These are phyloP conservation scores for Plantago coronopus DNA, from an alignment of 305 asterid genomes.

Conservation along the genomic window DNA sequence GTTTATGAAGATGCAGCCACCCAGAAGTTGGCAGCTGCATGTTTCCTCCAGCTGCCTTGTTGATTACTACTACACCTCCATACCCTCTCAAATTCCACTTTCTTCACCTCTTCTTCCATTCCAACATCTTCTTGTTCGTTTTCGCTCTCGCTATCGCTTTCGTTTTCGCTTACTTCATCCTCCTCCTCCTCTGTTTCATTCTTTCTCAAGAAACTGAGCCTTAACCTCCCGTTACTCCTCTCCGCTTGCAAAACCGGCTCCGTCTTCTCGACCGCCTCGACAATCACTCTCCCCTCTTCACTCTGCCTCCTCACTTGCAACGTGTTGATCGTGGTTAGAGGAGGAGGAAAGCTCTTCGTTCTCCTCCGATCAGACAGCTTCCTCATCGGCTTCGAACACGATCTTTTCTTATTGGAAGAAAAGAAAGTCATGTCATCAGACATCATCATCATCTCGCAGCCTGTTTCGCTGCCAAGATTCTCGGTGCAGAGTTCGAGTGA, in stretches of 20 bases:
- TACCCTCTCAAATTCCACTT: constrained; percentile 39
- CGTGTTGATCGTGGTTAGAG: constrained; percentile 57
- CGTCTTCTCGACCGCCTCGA: constrained; percentile 60
- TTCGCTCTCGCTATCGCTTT: constrained; percentile 15
- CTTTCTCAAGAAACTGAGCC: constrained; percentile 33
- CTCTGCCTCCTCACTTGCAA: constrained; percentile 47
- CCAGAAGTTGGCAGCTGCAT: constrained; percentile 38
- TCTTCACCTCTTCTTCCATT: constrained; percentile 18
- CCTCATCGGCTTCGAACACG: neutral
- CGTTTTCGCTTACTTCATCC: constrained; percentile 14
- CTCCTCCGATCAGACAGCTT: neutral
- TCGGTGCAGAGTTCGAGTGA: constrained; percentile 72
- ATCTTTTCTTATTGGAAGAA: constrained; percentile 3
- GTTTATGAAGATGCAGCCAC: constrained; percentile 35
- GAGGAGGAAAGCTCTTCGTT: constrained; percentile 53
- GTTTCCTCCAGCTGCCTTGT: constrained; percentile 29
- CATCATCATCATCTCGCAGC: constrained; percentile 37
- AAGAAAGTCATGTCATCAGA: constrained; percentile 25
- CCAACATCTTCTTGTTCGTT: constrained; percentile 3
- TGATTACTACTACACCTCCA: constrained; percentile 38
- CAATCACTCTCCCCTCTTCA: constrained; percentile 56
- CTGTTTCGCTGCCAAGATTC: constrained; percentile 62
- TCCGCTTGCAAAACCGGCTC: constrained; percentile 51
- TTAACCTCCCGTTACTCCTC: constrained; percentile 65
- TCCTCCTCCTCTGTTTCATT: neutral